Conservation (phyloP, 1,284 basidiomycete genomes). For the Trichosporon asahii region DNA sequence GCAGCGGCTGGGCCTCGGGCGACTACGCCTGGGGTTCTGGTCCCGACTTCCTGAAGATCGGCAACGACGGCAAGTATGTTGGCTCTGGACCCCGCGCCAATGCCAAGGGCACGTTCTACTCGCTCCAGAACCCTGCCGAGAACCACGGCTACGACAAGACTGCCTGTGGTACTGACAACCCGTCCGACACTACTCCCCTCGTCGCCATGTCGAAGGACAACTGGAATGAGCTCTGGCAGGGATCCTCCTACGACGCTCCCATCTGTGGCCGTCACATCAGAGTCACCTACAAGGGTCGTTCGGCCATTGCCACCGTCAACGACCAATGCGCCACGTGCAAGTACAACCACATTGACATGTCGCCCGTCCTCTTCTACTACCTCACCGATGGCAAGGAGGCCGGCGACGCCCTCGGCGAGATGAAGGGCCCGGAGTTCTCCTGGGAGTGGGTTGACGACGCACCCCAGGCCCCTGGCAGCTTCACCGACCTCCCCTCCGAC, state of each 20-base stretch:
- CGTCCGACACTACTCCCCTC: neutral
- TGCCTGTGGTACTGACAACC: conserved; percentile 1
- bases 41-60: conserved; percentile 45
- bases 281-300: neutral
- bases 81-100: conserved; percentile 46
- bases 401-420: neutral
- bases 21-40: neutral
- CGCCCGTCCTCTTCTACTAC: conserved; percentile 8
- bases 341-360: conserved; percentile 12
- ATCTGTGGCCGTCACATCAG: conserved; percentile 6
- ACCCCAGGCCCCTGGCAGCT: neutral
- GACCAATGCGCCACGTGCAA: conserved; percentile 12
- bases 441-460: conserved; percentile 6
- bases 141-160: conserved; percentile 13
- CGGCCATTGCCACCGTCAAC: neutral
- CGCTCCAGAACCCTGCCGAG: conserved; percentile 15
- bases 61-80: neutral
- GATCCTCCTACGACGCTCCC: neutral
- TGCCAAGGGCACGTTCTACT: conserved; percentile 10
- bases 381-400: neutral
- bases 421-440: neutral
- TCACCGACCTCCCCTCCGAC: conserved; percentile 1
- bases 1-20: neutral
- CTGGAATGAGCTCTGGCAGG: neutral
- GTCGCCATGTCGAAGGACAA: conserved; percentile 6